These are phyloP conservation scores for Persicaria maculosa DNA, from an alignment of 148 eudicot genomes.

Conservation along the genomic window DNA sequence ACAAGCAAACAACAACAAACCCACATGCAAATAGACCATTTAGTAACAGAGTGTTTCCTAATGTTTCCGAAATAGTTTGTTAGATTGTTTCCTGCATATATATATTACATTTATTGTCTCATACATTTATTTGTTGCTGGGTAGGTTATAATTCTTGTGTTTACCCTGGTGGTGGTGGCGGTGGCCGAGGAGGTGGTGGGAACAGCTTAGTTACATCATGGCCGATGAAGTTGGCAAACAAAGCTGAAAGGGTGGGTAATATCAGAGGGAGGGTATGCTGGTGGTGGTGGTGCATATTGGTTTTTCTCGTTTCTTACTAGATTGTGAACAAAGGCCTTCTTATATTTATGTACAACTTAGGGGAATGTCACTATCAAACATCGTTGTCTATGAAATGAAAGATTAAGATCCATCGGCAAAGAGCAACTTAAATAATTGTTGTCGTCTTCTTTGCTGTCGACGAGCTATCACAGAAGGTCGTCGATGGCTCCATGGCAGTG, in stretches of 20 bases:
- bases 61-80: no score
- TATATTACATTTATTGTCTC: background rate
- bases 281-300: conserved; percentile 8
- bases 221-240: conserved; percentile 6
- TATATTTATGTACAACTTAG: background rate
- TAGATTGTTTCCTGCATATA: background rate
- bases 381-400: background rate
- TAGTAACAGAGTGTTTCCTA: no score
- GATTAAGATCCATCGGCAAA: background rate
- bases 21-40: no score
- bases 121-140: background rate
- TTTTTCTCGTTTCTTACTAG: background rate
- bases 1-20: no score
- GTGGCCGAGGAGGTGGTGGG: conserved; percentile 11
- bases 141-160: conserved; percentile 55
- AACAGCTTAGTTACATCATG: background rate
- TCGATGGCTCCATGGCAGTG: background rate
- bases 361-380: background rate
- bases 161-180: conserved; percentile 43
- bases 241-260: background rate
- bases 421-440: background rate
- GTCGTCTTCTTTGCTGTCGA: background rate
- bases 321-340: background rate
- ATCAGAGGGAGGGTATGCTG: background rate
- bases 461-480: background rate